Evolutionary conservation across 208 protist genomes (phyloP).

Genomic region (Crithidia expoeki): DNA sequence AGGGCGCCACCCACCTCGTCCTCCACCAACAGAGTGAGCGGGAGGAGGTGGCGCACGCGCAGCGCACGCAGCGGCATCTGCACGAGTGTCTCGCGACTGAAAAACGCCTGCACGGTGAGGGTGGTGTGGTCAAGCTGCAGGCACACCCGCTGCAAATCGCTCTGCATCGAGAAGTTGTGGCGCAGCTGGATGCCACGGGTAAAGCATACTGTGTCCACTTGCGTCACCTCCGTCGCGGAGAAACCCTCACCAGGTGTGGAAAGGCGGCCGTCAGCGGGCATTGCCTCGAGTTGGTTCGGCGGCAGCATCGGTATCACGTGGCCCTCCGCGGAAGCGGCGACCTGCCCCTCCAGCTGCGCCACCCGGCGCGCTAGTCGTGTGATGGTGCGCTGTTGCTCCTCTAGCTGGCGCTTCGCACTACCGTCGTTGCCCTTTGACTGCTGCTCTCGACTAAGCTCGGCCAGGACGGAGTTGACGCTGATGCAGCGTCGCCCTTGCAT

Average conservation of each 20-base stretch:
- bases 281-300: conserved; percentile 2
- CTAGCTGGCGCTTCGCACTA: conserved; percentile 10
- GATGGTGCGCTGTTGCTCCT: conserved; percentile 24
- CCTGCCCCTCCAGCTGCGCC: conserved; percentile 26
- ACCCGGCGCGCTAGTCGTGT: conserved; percentile 30
- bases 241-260: conserved; percentile 15
- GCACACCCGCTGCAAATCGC: conserved; percentile 23
- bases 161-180: conserved; percentile 14
- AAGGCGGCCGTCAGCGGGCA: neutral
- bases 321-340: conserved; percentile 3
- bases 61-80: conserved; percentile 26
- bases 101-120: conserved; percentile 24
- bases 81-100: conserved; percentile 23
- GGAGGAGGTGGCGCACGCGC: conserved; percentile 26
- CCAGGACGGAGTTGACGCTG: conserved; percentile 7
- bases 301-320: conserved; percentile 16
- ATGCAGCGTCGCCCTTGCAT: neutral
- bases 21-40: conserved; percentile 24
- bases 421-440: neutral
- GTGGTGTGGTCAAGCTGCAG: conserved; percentile 30
- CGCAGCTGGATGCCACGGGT: conserved; percentile 24
- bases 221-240: conserved; percentile 28
- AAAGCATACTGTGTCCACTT: conserved; percentile 24
- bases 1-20: conserved; percentile 20
- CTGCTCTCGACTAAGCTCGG: conserved; percentile 1